A percentile compares a stretch with the other conserved stretches of the same genome.
phyloP scores from a whole-genome alignment of 768 basidiomycete genomes.

The Tylopilus balloui region DNA sequence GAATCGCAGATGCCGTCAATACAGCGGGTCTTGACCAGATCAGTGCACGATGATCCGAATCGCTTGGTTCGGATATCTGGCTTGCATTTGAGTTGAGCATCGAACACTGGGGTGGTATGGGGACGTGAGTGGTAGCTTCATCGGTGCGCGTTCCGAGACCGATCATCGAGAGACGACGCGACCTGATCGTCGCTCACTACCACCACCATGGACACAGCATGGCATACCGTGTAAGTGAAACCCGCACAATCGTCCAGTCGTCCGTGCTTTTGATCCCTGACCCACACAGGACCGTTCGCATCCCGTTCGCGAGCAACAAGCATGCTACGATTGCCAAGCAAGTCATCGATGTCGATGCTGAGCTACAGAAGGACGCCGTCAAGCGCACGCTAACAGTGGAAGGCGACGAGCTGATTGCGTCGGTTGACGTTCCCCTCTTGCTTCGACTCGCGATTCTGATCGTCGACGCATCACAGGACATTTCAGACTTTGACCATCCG shows the following conservation, averaged over 20 bases:
- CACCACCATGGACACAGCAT: constrained; percentile 30
- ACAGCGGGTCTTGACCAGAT: too few relatives aligned
- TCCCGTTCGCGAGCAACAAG: constrained; percentile 69
- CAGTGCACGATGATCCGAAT: too few relatives aligned
- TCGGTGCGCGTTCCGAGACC: background rate
- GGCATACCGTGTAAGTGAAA: constrained; percentile 56
- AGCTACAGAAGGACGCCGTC: constrained; percentile 78
- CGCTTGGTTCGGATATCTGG: too few relatives aligned
- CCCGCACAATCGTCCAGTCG: background rate
- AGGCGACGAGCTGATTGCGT: constrained; percentile 72
- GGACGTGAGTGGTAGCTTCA: background rate
- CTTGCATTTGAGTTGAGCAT: background rate
- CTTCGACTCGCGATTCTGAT: constrained; percentile 2
- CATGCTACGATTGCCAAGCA: constrained; percentile 81
- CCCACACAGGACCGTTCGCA: constrained; percentile 53
- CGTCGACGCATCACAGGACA: constrained; percentile 39
- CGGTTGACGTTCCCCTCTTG: constrained; percentile 28
- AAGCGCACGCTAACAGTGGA: constrained; percentile 66
- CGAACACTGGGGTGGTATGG: too few relatives aligned
- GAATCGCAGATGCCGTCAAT: too few relatives aligned
- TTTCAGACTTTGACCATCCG: constrained; percentile 79
- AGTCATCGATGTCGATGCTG: constrained; percentile 82
- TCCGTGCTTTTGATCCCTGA: background rate
- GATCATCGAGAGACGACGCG: background rate
- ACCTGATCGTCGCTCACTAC: background rate